Conservation (phyloP, 176 grass and related monocot species). For the Eleusine coracana region DNA sequence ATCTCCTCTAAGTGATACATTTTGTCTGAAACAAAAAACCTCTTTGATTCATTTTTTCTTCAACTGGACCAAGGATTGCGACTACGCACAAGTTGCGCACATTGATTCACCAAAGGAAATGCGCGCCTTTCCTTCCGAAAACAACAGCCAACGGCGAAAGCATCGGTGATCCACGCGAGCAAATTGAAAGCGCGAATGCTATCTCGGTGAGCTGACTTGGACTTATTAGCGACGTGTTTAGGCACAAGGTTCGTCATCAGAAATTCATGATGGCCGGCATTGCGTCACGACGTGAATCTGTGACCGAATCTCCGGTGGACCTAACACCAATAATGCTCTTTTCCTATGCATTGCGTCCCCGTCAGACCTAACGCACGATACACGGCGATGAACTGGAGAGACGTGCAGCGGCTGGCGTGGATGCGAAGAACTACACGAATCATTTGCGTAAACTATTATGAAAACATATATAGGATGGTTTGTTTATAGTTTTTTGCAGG, state of each 20-base stretch:
- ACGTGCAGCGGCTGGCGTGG: neutral
- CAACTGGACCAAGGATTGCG: too few species aligned
- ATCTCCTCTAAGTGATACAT: too few species aligned
- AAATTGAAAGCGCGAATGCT: too few species aligned
- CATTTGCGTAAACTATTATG: too few species aligned
- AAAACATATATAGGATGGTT: too few species aligned
- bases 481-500: too few species aligned
- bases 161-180: neutral
- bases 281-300: conserved; percentile 4
- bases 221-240: neutral
- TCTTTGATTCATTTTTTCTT: too few species aligned
- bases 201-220: neutral
- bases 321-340: conserved; percentile 28
- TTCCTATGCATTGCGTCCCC: neutral
- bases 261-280: neutral
- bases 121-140: too few species aligned
- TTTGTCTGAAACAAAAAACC: too few species aligned
- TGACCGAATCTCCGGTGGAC: conserved; percentile 23
- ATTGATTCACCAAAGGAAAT: too few species aligned
- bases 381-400: neutral
- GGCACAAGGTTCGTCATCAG: neutral
- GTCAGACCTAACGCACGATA: neutral
- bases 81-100: too few species aligned
- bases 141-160: neutral
- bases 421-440: too few species aligned